Evolutionary conservation across 1,139 yeast species (phyloP), one percentile per base, ranked within the genome.

Genomic region (Candida sp.): DNA sequence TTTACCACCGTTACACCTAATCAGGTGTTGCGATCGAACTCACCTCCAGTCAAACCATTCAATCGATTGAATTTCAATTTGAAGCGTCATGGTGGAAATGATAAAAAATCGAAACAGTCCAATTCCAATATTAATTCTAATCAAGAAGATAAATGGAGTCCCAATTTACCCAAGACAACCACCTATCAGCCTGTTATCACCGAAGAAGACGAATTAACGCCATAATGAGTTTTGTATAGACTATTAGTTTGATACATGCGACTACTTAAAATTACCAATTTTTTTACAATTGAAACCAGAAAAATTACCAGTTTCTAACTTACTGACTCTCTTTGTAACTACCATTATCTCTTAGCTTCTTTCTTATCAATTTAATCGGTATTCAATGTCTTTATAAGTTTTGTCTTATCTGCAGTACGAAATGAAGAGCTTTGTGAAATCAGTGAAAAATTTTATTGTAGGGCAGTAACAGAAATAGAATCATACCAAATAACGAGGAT

Each of bases 141-240:
- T 22, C 30, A 36, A 5, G 39, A 37, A 4, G 38, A 36, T 25
- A 36, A 36, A 25, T 15, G 22, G 15, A 21, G 9, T 23, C 11
- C 36, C 5, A n/a, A 35, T 9, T n/a, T 12, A 15, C n/a, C 35
- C 33, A 52, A 51, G 39, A 43, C 48, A 5, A 40, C 52, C 2
- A 42, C 50, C 6, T 57, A 56, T 39, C 58, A 55, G 36, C 62
- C 64, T 2, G 62, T 59, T 5, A 60, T 60, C 33, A 47, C 60
- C 40, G 66, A 61, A 41, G 67, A 62, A 43, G 67, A 61, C 21
- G 67, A 63, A 43, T 15, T 27, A 35, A 34, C 38, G 4, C 21
- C 39, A 8, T 36, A 25, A 36, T 11, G 27, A 9, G n/a, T 11
- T 11, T 15, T 15, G 19, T 15, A 15, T 15, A 15, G 19, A 15